phyloP scores from a whole-genome alignment of 495 filamentous ascomycete genomes.

The Articulospora tetracladia region DNA sequence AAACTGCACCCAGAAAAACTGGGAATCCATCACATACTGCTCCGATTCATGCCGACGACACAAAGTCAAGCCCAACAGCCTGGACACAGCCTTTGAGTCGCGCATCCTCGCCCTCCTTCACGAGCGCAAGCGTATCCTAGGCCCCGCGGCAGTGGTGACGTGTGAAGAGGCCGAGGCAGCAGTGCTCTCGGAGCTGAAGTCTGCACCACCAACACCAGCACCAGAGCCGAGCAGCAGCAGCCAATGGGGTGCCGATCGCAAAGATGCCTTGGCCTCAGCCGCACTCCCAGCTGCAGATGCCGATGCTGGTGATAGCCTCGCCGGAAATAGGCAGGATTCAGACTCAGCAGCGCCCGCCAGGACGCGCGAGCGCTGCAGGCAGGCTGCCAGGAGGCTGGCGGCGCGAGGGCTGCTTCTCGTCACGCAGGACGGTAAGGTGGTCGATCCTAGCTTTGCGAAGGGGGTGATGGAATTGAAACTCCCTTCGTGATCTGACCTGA shows the following conservation, averaged over 20 bases:
- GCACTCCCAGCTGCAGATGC: too few species aligned
- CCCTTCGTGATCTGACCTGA: slow-evolving; percentile 2
- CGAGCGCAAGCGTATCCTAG: not conserved
- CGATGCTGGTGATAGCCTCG: not conserved
- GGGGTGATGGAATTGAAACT: slow-evolving; percentile 18
- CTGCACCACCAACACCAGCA: too few species aligned
- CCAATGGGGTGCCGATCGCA: not conserved
- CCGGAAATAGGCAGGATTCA: not conserved
- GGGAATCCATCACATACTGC: slow-evolving; percentile 12
- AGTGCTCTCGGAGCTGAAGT: not conserved
- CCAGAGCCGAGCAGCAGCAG: too few species aligned
- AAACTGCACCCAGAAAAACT: slow-evolving; percentile 10
- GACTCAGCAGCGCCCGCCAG: not conserved
- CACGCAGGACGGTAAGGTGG: slow-evolving; percentile 9
- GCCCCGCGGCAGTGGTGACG: slow-evolving; percentile 3
- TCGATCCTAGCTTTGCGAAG: slow-evolving; percentile 14
- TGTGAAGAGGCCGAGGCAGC: slow-evolving; percentile 10
- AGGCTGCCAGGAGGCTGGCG: slow-evolving; percentile 7
- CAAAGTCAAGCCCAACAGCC: slow-evolving; percentile 9
- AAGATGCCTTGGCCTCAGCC: not conserved
- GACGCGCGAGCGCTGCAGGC: slow-evolving; percentile 12
- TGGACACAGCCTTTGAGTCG: slow-evolving; percentile 9
- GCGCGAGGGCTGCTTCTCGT: slow-evolving; percentile 5
- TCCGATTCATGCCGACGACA: slow-evolving; percentile 10
- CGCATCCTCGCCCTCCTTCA: slow-evolving; percentile 1